phyloP scores from a whole-genome alignment of 1,139 yeast genomes.

The Groenewaldozyma sp. region DNA sequence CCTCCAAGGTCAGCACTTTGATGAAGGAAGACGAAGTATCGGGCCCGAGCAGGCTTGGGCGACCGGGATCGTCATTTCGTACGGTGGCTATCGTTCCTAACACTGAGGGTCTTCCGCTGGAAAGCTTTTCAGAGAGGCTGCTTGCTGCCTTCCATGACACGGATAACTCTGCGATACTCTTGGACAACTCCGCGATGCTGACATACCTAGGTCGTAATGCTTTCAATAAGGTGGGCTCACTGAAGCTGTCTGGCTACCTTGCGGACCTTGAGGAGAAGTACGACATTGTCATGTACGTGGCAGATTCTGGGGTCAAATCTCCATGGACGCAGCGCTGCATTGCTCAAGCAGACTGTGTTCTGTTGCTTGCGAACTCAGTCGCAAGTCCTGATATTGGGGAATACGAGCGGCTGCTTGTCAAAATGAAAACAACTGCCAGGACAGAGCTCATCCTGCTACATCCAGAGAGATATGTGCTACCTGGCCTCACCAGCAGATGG shows the following conservation, averaged over 20 bases:
- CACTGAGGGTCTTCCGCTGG: constrained; percentile 68
- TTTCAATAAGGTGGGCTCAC: constrained; percentile 75
- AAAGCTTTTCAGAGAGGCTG: constrained; percentile 70
- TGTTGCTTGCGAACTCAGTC: constrained; percentile 40
- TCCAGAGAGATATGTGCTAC: constrained; percentile 69
- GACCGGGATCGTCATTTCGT: constrained; percentile 36
- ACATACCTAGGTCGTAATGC: constrained; percentile 86
- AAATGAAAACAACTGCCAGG: constrained; percentile 75
- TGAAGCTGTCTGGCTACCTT: constrained; percentile 81
- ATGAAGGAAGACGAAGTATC: constrained; percentile 13
- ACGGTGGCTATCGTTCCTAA: constrained; percentile 83
- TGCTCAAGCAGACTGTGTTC: constrained; percentile 85
- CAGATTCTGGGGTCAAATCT: constrained; percentile 76
- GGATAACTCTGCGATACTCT: constrained; percentile 63
- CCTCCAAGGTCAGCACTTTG: constrained; percentile 45
- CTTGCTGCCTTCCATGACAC: constrained; percentile 61
- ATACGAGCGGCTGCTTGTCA: constrained; percentile 66
- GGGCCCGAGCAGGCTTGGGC: neutral
- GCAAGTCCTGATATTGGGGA: constrained; percentile 72
- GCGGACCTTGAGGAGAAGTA: constrained; percentile 86
- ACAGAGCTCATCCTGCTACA: constrained; percentile 82
- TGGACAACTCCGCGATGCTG: constrained; percentile 75
- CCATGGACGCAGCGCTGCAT: constrained; percentile 91
- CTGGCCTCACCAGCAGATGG: constrained; percentile 85
- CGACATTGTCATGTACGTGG: constrained; percentile 78